Conservation (phyloP, 2,329 filamentous ascomycete genomes). For the Trichoderma afroharzianum region DNA sequence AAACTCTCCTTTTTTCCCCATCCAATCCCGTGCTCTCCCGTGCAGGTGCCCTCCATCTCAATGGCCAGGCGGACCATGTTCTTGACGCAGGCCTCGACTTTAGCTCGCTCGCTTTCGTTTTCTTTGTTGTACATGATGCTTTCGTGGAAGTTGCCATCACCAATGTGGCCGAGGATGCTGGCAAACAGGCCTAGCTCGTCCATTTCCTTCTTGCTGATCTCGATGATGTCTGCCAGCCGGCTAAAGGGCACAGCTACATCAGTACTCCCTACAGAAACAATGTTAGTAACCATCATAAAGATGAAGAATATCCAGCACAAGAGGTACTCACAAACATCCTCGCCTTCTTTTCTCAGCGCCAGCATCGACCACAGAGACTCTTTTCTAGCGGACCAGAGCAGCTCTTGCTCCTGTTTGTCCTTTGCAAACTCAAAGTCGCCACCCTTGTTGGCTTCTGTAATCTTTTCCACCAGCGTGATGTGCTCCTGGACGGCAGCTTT, state of each 20-base stretch:
- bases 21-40: slow-evolving; percentile 82
- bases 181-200: slow-evolving; percentile 82
- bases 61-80: slow-evolving; percentile 88
- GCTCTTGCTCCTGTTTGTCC: slow-evolving; percentile 65
- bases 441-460: slow-evolving; percentile 62
- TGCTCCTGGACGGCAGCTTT: slow-evolving; percentile 75
- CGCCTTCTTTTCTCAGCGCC: slow-evolving; percentile 59
- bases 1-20: slow-evolving; percentile 82
- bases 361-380: slow-evolving; percentile 83
- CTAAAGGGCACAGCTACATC: slow-evolving; percentile 82
- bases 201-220: slow-evolving; percentile 85
- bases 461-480: slow-evolving; percentile 62
- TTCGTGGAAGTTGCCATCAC: slow-evolving; percentile 92
- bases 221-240: slow-evolving; percentile 68
- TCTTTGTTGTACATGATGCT: slow-evolving; percentile 81
- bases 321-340: slow-evolving; percentile 64
- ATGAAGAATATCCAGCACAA: not conserved
- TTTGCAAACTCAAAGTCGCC: slow-evolving; percentile 73
- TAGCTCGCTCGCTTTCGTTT: slow-evolving; percentile 65
- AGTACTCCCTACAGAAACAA: slow-evolving; percentile 58
- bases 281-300: not conserved
- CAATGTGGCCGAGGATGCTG: slow-evolving; percentile 83
- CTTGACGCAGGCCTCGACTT: slow-evolving; percentile 77
- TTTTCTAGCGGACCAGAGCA: slow-evolving; percentile 78
- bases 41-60: slow-evolving; percentile 92